Conservation (phyloP, 768 basidiomycete species). For the Rhodocollybia butyracea region DNA sequence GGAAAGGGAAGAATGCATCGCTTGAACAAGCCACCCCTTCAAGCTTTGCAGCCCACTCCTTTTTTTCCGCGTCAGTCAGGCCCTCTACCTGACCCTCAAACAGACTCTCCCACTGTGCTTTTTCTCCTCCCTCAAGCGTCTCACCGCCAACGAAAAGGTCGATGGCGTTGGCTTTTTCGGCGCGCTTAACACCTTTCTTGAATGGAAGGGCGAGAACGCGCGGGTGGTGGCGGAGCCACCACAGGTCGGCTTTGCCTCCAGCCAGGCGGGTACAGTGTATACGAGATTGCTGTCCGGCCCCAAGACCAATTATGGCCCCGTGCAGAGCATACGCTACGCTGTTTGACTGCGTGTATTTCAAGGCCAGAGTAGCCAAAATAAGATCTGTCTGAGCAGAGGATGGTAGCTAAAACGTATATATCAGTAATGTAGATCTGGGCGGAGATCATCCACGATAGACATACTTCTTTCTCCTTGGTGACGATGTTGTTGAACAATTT, state of each 20-base stretch:
- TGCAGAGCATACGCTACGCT: slow-evolving; percentile 93
- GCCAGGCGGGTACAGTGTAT: slow-evolving; percentile 99
- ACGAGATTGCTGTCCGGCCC: slow-evolving; percentile 97
- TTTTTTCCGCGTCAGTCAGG: slow-evolving; percentile 67
- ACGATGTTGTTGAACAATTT: slow-evolving; percentile 86
- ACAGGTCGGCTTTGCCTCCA: slow-evolving; percentile 96
- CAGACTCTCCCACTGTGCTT: slow-evolving; percentile 84
- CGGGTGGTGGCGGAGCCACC: slow-evolving; percentile 98
- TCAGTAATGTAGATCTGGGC: slow-evolving; percentile 1
- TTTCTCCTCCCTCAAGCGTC: slow-evolving; percentile 84
- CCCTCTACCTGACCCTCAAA: slow-evolving; percentile 73
- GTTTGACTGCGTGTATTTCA: slow-evolving; percentile 99
- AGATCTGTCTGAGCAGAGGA: slow-evolving; percentile 79
- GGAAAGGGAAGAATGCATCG: slow-evolving; percentile 99
- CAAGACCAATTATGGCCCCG: slow-evolving; percentile 92
- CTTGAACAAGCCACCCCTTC: slow-evolving; percentile 90
- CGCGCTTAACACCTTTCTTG: slow-evolving; percentile 96
- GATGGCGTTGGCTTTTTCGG: slow-evolving; percentile 98
- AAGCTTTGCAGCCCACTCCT: slow-evolving; percentile 68
- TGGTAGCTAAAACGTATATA: slow-evolving; percentile 54
- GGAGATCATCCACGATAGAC: too few species aligned
- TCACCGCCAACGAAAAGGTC: slow-evolving; percentile 94
- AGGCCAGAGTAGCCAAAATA: slow-evolving; percentile 91
- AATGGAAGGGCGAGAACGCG: slow-evolving; percentile 90
- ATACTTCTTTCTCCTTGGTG: slow-evolving; percentile 79